A percentile compares a stretch with the other conserved stretches of the same genome.
These are phyloP conservation scores for Acer negundo DNA, from an alignment of 345 rosid genomes.

Conservation along the genomic window DNA sequence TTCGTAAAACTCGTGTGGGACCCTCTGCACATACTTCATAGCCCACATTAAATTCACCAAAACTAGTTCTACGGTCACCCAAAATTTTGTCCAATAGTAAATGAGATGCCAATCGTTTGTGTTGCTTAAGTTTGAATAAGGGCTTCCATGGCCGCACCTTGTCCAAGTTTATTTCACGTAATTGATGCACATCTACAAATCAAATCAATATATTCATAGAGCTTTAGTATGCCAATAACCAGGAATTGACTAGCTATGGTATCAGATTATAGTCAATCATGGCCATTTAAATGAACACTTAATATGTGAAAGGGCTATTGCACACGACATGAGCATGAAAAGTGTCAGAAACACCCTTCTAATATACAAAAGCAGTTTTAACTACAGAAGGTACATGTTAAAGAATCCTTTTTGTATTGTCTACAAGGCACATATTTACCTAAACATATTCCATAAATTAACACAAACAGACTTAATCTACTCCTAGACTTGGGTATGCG, in stretches of 20 bases:
- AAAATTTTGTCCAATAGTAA: conserved; percentile 40
- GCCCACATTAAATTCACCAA: conserved; percentile 53
- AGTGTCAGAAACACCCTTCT: neutral
- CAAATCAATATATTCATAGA: conserved; percentile 19
- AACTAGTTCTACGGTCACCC: conserved; percentile 41
- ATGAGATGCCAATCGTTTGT: conserved; percentile 57
- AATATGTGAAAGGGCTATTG: neutral
- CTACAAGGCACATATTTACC: conserved; percentile 1
- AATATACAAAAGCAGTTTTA: neutral
- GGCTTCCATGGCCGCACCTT: conserved; percentile 95
- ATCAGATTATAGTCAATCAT: neutral
- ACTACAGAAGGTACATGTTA: conserved; percentile 4
- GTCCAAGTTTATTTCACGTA: conserved; percentile 88
- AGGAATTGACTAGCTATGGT: neutral
- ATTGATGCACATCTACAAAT: conserved; percentile 56
- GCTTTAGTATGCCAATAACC: neutral
- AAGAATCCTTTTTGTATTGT: neutral
- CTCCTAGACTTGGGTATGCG: neutral
- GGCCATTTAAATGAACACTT: neutral
- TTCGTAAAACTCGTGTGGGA: conserved; percentile 73
- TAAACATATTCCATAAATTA: neutral
- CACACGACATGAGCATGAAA: neutral
- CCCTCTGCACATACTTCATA: conserved; percentile 97
- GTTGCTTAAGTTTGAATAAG: conserved; percentile 57
- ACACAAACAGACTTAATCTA: neutral